Evolutionary conservation across 2,329 filamentous ascomycete species (phyloP).

Genomic region (Clarireedia paspali): DNA sequence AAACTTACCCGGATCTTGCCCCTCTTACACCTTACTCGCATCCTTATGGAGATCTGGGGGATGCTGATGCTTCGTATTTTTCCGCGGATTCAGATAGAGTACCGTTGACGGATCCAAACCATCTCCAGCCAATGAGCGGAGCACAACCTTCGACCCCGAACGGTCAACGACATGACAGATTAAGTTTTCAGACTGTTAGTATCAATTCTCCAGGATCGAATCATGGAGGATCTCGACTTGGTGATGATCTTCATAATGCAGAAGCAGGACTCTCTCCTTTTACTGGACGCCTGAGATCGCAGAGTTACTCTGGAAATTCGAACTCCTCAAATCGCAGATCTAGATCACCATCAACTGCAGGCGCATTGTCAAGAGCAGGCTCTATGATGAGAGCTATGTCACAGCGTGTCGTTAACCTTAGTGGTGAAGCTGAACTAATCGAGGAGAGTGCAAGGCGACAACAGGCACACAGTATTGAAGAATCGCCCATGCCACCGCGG

Average conservation of each 20-base stretch:
- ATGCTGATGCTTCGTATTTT: constrained; percentile 29
- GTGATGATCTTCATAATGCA: constrained; percentile 51
- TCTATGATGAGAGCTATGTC: constrained; percentile 83
- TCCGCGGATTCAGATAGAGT: constrained; percentile 45
- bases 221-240: constrained; percentile 40
- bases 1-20: constrained; percentile 21
- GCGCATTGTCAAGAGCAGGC: constrained; percentile 60
- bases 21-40: constrained; percentile 3
- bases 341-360: constrained; percentile 56
- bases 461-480: constrained; percentile 9
- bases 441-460: constrained; percentile 48
- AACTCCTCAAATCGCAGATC: constrained; percentile 41
- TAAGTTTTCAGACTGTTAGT: constrained; percentile 45
- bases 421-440: constrained; percentile 79
- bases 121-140: constrained; percentile 49
- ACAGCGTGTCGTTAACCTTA: constrained; percentile 94
- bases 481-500: constrained; percentile 12
- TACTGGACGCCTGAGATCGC: constrained; percentile 38
- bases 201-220: constrained; percentile 35
- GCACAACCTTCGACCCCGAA: constrained; percentile 30
- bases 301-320: constrained; percentile 50
- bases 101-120: constrained; percentile 49
- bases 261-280: constrained; percentile 44
- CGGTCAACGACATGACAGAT: constrained; percentile 40
- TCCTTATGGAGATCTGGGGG: constrained; percentile 19